phyloP scores from a whole-genome alignment of 2,329 filamentous ascomycete species.

The Shiraia bambusicola region DNA sequence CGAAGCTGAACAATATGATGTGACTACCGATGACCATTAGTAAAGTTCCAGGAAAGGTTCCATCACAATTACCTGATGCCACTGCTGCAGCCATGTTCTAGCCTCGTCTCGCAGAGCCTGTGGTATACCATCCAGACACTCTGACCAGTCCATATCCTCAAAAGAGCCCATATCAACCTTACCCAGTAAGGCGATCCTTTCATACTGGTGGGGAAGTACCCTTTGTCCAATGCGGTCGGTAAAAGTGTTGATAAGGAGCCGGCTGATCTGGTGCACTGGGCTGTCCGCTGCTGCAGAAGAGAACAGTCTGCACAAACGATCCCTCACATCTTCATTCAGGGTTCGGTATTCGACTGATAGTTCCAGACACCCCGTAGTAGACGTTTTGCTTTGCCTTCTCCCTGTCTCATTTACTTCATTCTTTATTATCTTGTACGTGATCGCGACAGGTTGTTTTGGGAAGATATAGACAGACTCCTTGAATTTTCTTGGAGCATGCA shows the following conservation, averaged over 20 bases:
- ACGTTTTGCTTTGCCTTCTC: slow-evolving; percentile 24
- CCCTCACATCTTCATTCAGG: slow-evolving; percentile 70
- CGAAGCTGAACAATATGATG: slow-evolving; percentile 29
- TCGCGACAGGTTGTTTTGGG: slow-evolving; percentile 74
- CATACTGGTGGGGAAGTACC: slow-evolving; percentile 53
- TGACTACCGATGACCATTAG: slow-evolving; percentile 23
- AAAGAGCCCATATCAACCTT: slow-evolving; percentile 56
- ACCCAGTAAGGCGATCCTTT: slow-evolving; percentile 56
- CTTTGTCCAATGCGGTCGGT: slow-evolving; percentile 49
- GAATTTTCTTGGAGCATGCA: slow-evolving; percentile 56
- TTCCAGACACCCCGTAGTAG: slow-evolving; percentile 52
- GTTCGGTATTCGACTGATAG: slow-evolving; percentile 76
- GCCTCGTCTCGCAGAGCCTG: slow-evolving; percentile 47
- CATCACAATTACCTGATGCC: slow-evolving; percentile 55
- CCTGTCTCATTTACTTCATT: slow-evolving; percentile 44
- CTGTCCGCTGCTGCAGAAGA: slow-evolving; percentile 50
- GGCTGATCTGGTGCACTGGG: slow-evolving; percentile 49
- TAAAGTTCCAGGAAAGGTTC: slow-evolving; percentile 1
- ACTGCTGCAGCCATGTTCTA: slow-evolving; percentile 55
- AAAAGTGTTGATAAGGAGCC: slow-evolving; percentile 56
- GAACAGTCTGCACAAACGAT: slow-evolving; percentile 52
- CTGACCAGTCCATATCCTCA: slow-evolving; percentile 56
- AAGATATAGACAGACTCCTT: slow-evolving; percentile 64
- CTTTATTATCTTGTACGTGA: slow-evolving; percentile 75
- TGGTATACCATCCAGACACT: slow-evolving; percentile 55